phyloP scores from a whole-genome alignment of 2,329 filamentous ascomycete genomes.

The Stagonosporopsis cucurbitacearum region DNA sequence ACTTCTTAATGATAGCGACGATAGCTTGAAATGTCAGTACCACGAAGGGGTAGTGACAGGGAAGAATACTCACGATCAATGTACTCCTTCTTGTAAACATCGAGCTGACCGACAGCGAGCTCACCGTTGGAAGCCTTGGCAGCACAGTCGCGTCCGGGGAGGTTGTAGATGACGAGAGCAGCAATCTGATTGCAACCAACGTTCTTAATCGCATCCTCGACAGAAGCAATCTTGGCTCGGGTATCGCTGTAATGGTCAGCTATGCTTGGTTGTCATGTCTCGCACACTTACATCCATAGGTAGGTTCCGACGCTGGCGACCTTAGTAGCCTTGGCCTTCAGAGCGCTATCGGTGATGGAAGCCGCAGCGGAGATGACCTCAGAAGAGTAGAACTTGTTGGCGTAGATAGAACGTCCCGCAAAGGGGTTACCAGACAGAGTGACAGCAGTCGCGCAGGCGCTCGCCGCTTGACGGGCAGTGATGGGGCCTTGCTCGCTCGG shows the following conservation, averaged over 20 bases:
- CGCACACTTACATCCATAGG: slow-evolving; percentile 58
- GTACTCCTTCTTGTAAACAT: slow-evolving; percentile 60
- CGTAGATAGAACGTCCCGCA: slow-evolving; percentile 57
- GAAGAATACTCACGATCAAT: slow-evolving; percentile 54
- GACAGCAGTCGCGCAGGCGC: slow-evolving; percentile 45
- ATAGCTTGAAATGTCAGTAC: slow-evolving; percentile 50
- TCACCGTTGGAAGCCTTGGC: slow-evolving; percentile 71
- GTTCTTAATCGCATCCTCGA: slow-evolving; percentile 58
- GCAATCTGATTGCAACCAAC: slow-evolving; percentile 58
- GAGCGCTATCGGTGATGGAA: slow-evolving; percentile 59
- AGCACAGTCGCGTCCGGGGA: slow-evolving; percentile 70
- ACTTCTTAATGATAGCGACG: slow-evolving; percentile 60
- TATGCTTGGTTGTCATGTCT: background rate
- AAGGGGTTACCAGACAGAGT: slow-evolving; percentile 61
- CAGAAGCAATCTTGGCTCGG: slow-evolving; percentile 57
- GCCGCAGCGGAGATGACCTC: slow-evolving; percentile 64
- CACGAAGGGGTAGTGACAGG: background rate
- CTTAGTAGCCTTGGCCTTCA: slow-evolving; percentile 57
- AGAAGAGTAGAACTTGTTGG: slow-evolving; percentile 61
- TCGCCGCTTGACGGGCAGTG: slow-evolving; percentile 39
- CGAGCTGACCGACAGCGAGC: slow-evolving; percentile 61
- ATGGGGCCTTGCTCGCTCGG: slow-evolving; percentile 43
- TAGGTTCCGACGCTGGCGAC: slow-evolving; percentile 61
- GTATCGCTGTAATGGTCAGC: slow-evolving; percentile 53
- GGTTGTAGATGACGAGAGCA: slow-evolving; percentile 68